Percentiles rank a stretch among this genome's conserved stretches.
Conservation (phyloP, 2,329 filamentous ascomycete genomes). For the Teratosphaeria nubilosa region DNA sequence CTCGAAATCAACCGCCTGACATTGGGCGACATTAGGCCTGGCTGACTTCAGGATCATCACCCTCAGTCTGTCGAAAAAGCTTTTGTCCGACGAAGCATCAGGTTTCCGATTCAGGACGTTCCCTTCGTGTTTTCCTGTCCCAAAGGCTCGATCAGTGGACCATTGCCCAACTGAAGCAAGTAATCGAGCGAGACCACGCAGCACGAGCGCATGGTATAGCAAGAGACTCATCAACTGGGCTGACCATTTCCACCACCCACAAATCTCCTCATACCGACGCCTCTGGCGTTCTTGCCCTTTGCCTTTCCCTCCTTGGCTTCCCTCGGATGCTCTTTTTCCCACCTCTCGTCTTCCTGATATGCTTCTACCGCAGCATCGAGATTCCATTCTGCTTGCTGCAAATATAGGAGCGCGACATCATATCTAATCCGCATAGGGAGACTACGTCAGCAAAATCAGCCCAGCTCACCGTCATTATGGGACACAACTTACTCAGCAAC, state of each 20-base stretch:
- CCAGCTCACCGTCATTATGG: not conserved
- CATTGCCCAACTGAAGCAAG: not conserved
- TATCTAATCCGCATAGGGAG: constrained; percentile 37
- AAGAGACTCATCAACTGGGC: not conserved
- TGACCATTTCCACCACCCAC: constrained; percentile 8
- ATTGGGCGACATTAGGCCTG: not conserved
- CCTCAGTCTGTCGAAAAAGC: no score
- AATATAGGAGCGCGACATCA: constrained; percentile 63
- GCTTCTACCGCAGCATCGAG: constrained; percentile 53
- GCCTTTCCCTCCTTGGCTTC: constrained; percentile 39
- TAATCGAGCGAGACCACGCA: not conserved
- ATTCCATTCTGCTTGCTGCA: constrained; percentile 59
- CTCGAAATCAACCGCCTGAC: not conserved
- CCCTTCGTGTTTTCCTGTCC: not conserved
- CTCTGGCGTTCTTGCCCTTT: constrained; percentile 25
- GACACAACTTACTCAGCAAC: constrained; percentile 53
- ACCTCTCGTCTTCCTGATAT: constrained; percentile 62
- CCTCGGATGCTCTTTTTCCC: constrained; percentile 61
- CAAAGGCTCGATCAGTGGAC: not conserved
- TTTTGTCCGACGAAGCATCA: not conserved
- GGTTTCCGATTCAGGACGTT: not conserved
- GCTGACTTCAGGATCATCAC: not conserved
- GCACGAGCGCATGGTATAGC: not conserved
- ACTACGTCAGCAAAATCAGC: constrained; percentile 30
- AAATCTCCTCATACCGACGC: constrained; percentile 27